Base-by-base conservation (phyloP, 305 asterid species). In the Caryopteris hybrid region DNA sequence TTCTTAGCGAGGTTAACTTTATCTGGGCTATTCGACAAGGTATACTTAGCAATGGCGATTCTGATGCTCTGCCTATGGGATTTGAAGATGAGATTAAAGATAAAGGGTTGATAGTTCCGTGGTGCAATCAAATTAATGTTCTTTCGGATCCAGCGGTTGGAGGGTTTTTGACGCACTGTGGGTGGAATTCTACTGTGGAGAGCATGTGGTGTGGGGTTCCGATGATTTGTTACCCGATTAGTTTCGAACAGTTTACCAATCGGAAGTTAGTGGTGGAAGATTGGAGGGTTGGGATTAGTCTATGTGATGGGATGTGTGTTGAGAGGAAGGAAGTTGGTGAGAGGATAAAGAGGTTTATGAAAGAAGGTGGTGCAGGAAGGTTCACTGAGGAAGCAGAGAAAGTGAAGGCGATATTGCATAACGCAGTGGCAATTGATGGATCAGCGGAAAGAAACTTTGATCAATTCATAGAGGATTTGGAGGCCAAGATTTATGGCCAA, bases 21-120 rank as follows among this genome's bases (percentile, higher is more conserved):
- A 62, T 86, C 14, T 82, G 90, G 91, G 85, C 84, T 1, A 68
- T 83, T 4, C 74, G 92, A 11, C 81, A 72, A 5, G 86, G 81
- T n/a, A n/a, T n/a, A n/a, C n/a, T n/a, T n/a, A n/a, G n/a, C n/a
- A n/a, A n/a, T n/a, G n/a, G n/a, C n/a, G n/a, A n/a, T n/a, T n/a
- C n/a, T 17, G n/a, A 77, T 76, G 6, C 74, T 17, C 27, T 85
- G 31, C 88, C 91, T 0, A 16, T 2, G 0, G 88, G 82, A n/a
- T 80, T 67, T 1, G 78, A 74, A 39, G 73, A 79, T 1, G 88
- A n/a, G n/a, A n/a, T n/a, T n/a, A n/a, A n/a, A n/a, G n/a, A n/a
- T n/a, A n/a, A n/a, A n/a, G n/a, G n/a, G 1, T 5, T 83, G 53
- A 64, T 85, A 0, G 70, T 85, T 53, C 74, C 81, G 0, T 83